phyloP scores from a whole-genome alignment of 2,329 filamentous ascomycete genomes.

The Colletotrichum scovillei region DNA sequence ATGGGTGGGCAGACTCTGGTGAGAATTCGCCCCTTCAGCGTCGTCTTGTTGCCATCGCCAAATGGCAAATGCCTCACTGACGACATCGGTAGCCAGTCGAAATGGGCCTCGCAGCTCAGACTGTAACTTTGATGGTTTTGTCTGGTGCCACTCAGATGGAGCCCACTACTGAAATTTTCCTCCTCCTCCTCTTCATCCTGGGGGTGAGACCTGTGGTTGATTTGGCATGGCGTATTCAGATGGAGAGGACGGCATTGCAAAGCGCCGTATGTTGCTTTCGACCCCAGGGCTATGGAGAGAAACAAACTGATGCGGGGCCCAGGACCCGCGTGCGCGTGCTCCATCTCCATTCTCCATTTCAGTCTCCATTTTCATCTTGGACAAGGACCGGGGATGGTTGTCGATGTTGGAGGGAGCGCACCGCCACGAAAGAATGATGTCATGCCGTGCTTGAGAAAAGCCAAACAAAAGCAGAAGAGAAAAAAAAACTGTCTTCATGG shows the following conservation, averaged over 20 bases:
- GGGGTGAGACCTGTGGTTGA: neutral
- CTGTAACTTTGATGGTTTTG: conserved; percentile 15
- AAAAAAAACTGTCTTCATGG: neutral
- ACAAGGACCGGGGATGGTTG: conserved; percentile 24
- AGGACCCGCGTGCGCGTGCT: neutral
- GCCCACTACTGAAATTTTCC: neutral
- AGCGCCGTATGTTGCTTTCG: neutral
- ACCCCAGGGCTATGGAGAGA: neutral
- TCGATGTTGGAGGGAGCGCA: conserved; percentile 15
- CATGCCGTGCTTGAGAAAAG: conserved; percentile 8
- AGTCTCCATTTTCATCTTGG: conserved; percentile 9
- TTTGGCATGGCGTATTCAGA: neutral
- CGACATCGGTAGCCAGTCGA: conserved; percentile 23
- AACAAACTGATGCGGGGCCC: neutral
- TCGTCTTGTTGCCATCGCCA: conserved; percentile 16
- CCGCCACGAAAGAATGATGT: conserved; percentile 33
- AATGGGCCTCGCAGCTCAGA: conserved; percentile 21
- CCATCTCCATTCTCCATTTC: neutral
- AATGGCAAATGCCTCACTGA: conserved; percentile 32
- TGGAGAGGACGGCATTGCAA: neutral
- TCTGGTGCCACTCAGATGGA: conserved; percentile 24
- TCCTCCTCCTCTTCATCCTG: neutral
- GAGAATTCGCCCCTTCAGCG: conserved; percentile 10
- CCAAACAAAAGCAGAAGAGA: neutral
- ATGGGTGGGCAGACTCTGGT: neutral